phyloP scores from a whole-genome alignment of 208 protist genomes.

The Acanthamoeba rhysodes region DNA sequence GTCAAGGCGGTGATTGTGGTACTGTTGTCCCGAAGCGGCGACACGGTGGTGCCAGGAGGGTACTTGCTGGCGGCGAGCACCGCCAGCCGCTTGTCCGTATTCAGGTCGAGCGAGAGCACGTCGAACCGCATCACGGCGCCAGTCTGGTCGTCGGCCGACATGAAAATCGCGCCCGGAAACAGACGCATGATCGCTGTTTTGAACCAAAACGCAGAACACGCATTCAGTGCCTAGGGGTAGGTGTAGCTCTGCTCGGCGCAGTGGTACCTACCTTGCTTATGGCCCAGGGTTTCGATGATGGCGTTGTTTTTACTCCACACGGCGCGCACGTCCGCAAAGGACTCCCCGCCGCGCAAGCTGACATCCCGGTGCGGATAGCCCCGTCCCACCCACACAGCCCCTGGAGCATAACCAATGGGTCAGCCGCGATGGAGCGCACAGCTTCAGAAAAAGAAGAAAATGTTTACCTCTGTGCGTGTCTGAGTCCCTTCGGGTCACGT shows the following conservation, averaged over 20 bases:
- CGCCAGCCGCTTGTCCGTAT: neutral
- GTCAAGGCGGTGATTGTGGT: too few relatives aligned
- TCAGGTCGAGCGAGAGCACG: constrained; percentile 10
- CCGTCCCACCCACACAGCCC: neutral
- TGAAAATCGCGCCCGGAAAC: constrained; percentile 9
- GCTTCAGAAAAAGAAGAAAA: neutral
- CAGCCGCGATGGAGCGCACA: neutral
- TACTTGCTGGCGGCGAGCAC: neutral
- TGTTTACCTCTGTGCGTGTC: too few relatives aligned
- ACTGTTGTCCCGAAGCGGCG: constrained; percentile 1
- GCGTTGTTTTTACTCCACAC: constrained; percentile 44
- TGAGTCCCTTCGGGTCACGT: neutral
- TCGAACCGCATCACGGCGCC: neutral
- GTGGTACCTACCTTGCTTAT: constrained; percentile 14
- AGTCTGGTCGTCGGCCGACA: neutral
- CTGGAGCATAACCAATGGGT: neutral
- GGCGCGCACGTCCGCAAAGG: neutral
- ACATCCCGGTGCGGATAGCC: constrained; percentile 16
- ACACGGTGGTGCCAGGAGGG: neutral
- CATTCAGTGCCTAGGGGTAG: too few relatives aligned
- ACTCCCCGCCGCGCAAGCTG: neutral
- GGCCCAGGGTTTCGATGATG: constrained; percentile 25
- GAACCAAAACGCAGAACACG: too few relatives aligned
- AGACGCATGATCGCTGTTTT: constrained; percentile 9
- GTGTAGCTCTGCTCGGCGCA: too few relatives aligned